Percentiles rank a stretch among this genome's conserved stretches.
phyloP scores from a whole-genome alignment of 169 alveolate species.

The Hammondia hammondi region DNA sequence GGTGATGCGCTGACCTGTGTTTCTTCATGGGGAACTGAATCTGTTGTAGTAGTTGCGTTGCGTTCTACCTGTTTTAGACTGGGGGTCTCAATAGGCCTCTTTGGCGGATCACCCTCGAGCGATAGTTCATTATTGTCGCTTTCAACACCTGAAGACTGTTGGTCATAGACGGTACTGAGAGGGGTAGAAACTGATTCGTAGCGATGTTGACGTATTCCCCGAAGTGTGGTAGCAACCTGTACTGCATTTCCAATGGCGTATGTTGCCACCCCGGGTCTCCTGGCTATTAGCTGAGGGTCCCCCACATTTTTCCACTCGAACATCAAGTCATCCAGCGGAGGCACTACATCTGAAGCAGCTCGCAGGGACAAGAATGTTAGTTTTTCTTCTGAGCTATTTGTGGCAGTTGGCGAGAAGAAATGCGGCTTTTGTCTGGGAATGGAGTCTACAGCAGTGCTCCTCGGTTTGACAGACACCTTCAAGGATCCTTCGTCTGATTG shows the following conservation, averaged over 20 bases:
- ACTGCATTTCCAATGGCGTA: not conserved
- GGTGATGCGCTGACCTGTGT: too few relatives aligned
- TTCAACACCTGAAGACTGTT: too few relatives aligned
- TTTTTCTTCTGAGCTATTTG: not conserved
- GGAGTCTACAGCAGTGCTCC: not conserved
- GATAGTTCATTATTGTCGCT: too few relatives aligned
- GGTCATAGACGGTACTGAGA: too few relatives aligned
- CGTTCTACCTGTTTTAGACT: too few relatives aligned
- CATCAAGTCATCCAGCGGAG: constrained; percentile 18
- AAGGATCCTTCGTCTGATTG: not conserved
- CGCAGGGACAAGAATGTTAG: not conserved
- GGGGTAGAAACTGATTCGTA: not conserved
- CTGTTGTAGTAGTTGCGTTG: too few relatives aligned
- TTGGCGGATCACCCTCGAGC: too few relatives aligned
- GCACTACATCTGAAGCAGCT: not conserved
- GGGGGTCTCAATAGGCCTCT: too few relatives aligned
- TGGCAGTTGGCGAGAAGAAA: not conserved
- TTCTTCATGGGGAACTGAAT: too few relatives aligned
- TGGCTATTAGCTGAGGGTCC: not conserved
- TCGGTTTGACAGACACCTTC: not conserved
- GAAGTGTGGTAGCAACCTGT: not conserved
- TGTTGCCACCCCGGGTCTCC: not conserved
- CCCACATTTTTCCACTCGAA: constrained; percentile 13
- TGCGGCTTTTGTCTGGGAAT: not conserved
- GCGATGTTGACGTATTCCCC: not conserved